A percentile compares a stretch with the other conserved stretches of the same genome.
Evolutionary conservation across 2,329 filamentous ascomycete genomes (phyloP).

Genomic region (Clarireedia homoeocarpa): DNA sequence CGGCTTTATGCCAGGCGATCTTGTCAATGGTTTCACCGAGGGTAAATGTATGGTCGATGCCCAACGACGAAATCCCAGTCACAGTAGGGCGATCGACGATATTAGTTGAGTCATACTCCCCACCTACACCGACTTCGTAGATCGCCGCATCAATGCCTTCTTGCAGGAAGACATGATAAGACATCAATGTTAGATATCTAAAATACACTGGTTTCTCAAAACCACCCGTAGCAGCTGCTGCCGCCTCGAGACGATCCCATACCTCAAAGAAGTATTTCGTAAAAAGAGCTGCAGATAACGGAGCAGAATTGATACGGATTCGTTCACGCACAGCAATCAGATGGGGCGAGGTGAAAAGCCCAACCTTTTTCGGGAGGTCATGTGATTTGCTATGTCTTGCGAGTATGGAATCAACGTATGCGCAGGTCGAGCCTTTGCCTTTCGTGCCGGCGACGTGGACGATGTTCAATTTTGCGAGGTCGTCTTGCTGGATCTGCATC

Average conservation of each 20-base stretch:
- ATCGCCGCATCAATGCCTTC: constrained; percentile 56
- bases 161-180: constrained; percentile 57
- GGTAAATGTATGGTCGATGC: constrained; percentile 59
- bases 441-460: constrained; percentile 70
- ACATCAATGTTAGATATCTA: constrained; percentile 57
- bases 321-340: constrained; percentile 60
- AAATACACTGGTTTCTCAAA: constrained; percentile 46
- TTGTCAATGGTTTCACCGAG: constrained; percentile 55
- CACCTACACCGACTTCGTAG: constrained; percentile 60
- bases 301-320: constrained; percentile 52
- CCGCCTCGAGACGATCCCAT: constrained; percentile 46
- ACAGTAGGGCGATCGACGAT: constrained; percentile 50
- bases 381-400: constrained; percentile 37
- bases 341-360: constrained; percentile 63
- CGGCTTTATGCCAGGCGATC: constrained; percentile 69
- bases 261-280: constrained; percentile 61
- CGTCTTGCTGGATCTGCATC: constrained; percentile 16
- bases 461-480: constrained; percentile 52
- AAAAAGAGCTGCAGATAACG: constrained; percentile 51
- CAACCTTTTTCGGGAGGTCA: constrained; percentile 33
- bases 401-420: constrained; percentile 58
- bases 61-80: constrained; percentile 56
- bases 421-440: constrained; percentile 67
- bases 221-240: constrained; percentile 23
- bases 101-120: constrained; percentile 63